Evolutionary conservation across 805 yeast species (phyloP), one percentile per base, ranked within the genome.

Genomic region (Grigorovia transvaalensis): DNA sequence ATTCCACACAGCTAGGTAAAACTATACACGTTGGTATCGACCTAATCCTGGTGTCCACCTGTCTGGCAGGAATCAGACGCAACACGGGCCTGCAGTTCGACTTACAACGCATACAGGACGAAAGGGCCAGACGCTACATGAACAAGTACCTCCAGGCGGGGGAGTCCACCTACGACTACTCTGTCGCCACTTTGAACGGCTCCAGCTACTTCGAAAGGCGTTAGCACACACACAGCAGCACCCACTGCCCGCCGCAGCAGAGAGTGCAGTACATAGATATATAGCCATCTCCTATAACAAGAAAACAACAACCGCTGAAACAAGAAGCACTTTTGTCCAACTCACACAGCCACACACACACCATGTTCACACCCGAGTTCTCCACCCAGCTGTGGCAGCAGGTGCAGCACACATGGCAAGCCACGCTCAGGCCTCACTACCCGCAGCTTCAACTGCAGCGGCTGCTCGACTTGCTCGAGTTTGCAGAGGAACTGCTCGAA

Each of bases 131-230:
- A 70, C 72, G 42, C 38, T 81, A 81, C 59, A 72, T 83, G 5
- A 70, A 71, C 40, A 83, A 80, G 63, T 93, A 90, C 64, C 74
- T 93, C 56, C 85, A 81, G 50, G 64, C 83, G 30, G 99, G 99
- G n/a, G 99, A 93, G 62, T 80, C 81, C 67, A 70, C 85, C 2
- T 81, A 84, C 57, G 96, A 89, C 62, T 77, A 79, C 51, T 72
- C 84, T 19, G 83, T 85, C 11, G 84, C 85, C 3, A 73, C 80
- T 57, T 77, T 88, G 73, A 79, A 82, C 44, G 74, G 83, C 7
- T 85, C 96, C 1, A 76, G 79, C 18, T 88, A 84, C 69, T 93
- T 90, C 67, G 80, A 71, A 48, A 77, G 88, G 59, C 79, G 73
- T 57, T 80, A 57, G 62, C 11, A 9, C n/a, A 38, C 17, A 38